phyloP scores from a whole-genome alignment of 176 grass and related monocot species.

The Lolium multiflorum region DNA sequence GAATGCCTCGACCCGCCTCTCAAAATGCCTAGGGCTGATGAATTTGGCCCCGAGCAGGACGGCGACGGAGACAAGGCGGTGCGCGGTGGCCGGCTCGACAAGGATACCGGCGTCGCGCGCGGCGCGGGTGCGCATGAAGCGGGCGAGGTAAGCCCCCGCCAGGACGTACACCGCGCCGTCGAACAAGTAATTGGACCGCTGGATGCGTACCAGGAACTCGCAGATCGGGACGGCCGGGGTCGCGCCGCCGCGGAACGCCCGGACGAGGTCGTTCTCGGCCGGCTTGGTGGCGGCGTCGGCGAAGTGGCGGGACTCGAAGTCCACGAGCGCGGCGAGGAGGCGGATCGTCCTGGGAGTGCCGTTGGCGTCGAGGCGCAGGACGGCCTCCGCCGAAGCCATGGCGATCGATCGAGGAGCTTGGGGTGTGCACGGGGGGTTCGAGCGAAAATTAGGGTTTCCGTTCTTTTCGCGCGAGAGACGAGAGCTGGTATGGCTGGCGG shows the following conservation, averaged over 20 bases:
- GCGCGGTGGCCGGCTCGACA: slow-evolving; percentile 5
- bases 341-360: not conserved
- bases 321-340: not conserved
- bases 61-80: not conserved
- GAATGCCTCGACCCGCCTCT: not conserved
- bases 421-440: too few relatives aligned
- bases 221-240: not conserved
- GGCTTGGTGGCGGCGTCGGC: not conserved
- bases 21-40: not conserved
- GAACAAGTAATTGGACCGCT: not conserved
- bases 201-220: not conserved
- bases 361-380: too few relatives aligned
- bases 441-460: too few relatives aligned
- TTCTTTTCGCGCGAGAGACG: too few relatives aligned
- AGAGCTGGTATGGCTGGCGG: too few relatives aligned
- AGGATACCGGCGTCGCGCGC: not conserved
- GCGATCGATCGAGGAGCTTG: too few relatives aligned
- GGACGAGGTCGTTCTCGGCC: slow-evolving; percentile 12
- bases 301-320: not conserved
- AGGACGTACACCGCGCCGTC: not conserved
- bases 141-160: not conserved
- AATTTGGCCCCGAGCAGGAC: slow-evolving; percentile 13
- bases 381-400: too few relatives aligned
- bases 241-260: not conserved
- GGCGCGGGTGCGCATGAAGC: slow-evolving; percentile 8